Conservation (phyloP, 2,329 filamentous ascomycete species). For the Cylindrodendrum hubeiense region DNA sequence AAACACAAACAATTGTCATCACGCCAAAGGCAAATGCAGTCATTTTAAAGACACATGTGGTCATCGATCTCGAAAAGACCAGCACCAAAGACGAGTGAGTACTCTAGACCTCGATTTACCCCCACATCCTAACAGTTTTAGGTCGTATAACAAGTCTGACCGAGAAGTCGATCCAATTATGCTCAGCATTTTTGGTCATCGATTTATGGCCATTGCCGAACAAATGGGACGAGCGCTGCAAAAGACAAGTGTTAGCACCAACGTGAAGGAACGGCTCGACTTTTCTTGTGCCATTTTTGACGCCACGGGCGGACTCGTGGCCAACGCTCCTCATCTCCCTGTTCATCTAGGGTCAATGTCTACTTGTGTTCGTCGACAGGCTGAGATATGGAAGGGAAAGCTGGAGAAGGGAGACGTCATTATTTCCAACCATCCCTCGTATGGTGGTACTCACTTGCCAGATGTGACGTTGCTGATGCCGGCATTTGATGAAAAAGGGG, state of each 20-base stretch:
- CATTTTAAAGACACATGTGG: constrained; percentile 86
- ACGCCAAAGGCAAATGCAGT: constrained; percentile 82
- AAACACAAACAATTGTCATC: constrained; percentile 92
- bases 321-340: constrained; percentile 83
- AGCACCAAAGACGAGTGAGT: constrained; percentile 52
- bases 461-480: constrained; percentile 87
- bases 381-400: constrained; percentile 82
- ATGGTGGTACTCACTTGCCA: constrained; percentile 84
- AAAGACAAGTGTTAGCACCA: constrained; percentile 84
- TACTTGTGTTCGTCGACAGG: constrained; percentile 82
- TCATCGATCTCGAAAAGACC: constrained; percentile 82
- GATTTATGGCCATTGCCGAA: constrained; percentile 89
- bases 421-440: constrained; percentile 86
- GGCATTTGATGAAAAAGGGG: constrained; percentile 73
- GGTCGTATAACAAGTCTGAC: constrained; percentile 24
- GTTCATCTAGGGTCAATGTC: constrained; percentile 88
- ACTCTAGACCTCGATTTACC: not conserved
- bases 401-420: constrained; percentile 84
- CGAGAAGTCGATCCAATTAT: constrained; percentile 79
- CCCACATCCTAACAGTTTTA: constrained; percentile 3
- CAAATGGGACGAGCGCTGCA: constrained; percentile 86
- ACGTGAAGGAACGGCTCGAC: constrained; percentile 85
- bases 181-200: constrained; percentile 83
- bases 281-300: constrained; percentile 88
- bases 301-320: constrained; percentile 79